Base-by-base conservation (phyloP, 257 asterid genomes). In the Solanum pinnatisectum region DNA sequence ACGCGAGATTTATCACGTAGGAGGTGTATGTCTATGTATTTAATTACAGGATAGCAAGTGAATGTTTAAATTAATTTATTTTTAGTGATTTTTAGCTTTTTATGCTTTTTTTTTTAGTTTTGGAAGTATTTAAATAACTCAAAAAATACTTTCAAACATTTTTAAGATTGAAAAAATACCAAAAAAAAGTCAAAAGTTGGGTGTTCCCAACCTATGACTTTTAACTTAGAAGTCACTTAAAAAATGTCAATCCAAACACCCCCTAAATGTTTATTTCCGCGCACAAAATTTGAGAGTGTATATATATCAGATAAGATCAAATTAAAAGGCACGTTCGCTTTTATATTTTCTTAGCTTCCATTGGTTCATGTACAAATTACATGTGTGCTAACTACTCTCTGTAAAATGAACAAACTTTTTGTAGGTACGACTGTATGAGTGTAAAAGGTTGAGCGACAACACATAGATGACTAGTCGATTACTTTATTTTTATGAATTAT, bases 1-100 rank as follows among this genome's bases (percentile, higher is more conserved):
- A 1, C 7, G 13, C 0, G 32, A 4, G 3, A 63, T 63, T 63
- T 63, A 1, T 23, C 6, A 63, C 0, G 1, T 63, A 10, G 15
- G 3, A 63, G 10, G 0, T 2, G 71, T 4, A n/a, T 63, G 6
- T 4, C 3, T 63, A 9, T 1, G 1, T 60, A 60, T 23, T 22
- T 0, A 60, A 60, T 22, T 59, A 8, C 22, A 59, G 3, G 14
- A 60, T 60, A 60, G 14, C 4, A 60, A 3, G 0, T 60, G 2
- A 1, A 52, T 52, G 3, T 6, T 52, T 52, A 18, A 52, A 52
- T 16, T 52, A 10, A 18, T 10, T 6, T 56, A 0, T 18, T 56
- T 56, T 56, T 56, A 56, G 63, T 56, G n/a, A 18, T 56, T 18
- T 18, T 56, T 56, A 4, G 0, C 0, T 56, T 56, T 56, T 18